These are phyloP conservation scores for Coniochaeta ligniaria DNA, from an alignment of 2,329 filamentous ascomycete genomes.

Conservation along the genomic window DNA sequence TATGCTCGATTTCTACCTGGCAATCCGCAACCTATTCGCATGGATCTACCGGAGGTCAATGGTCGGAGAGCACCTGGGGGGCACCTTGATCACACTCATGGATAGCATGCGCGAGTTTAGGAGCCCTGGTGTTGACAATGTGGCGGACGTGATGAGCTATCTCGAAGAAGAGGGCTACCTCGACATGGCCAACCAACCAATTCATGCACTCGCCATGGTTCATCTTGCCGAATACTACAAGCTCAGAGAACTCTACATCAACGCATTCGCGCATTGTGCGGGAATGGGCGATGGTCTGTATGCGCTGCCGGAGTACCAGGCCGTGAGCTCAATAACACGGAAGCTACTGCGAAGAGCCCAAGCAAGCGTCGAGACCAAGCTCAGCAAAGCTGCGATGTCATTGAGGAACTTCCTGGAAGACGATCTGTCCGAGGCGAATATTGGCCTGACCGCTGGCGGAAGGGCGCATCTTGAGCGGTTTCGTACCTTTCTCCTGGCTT, in stretches of 20 bases:
- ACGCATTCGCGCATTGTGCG: conserved; percentile 71
- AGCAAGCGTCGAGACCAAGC: conserved; percentile 57
- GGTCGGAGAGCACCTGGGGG: conserved; percentile 60
- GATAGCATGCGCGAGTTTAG: conserved; percentile 59
- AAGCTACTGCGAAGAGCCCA: conserved; percentile 58
- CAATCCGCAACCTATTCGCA: conserved; percentile 69
- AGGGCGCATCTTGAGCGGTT: conserved; percentile 67
- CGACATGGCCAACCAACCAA: conserved; percentile 56
- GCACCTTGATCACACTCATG: conserved; percentile 56
- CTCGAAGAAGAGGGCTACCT: conserved; percentile 64
- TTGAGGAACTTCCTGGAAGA: conserved; percentile 64
- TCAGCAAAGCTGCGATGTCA: conserved; percentile 49
- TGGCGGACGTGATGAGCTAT: conserved; percentile 56
- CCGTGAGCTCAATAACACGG: conserved; percentile 46
- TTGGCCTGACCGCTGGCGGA: conserved; percentile 56
- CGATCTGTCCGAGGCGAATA: conserved; percentile 57
- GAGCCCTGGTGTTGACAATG: conserved; percentile 43
- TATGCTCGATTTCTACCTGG: conserved; percentile 55
- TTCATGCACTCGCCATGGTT: conserved; percentile 62
- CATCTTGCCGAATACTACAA: conserved; percentile 61
- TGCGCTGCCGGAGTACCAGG: conserved; percentile 49
- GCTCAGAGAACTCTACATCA: conserved; percentile 58
- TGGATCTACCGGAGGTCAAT: conserved; percentile 59
- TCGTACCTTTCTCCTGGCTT: conserved; percentile 57
- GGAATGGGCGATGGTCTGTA: conserved; percentile 63